Evolutionary conservation across 148 eudicot species (phyloP), one percentile per base, ranked within the genome.

Genomic region (Fagopyrum esculentum): DNA sequence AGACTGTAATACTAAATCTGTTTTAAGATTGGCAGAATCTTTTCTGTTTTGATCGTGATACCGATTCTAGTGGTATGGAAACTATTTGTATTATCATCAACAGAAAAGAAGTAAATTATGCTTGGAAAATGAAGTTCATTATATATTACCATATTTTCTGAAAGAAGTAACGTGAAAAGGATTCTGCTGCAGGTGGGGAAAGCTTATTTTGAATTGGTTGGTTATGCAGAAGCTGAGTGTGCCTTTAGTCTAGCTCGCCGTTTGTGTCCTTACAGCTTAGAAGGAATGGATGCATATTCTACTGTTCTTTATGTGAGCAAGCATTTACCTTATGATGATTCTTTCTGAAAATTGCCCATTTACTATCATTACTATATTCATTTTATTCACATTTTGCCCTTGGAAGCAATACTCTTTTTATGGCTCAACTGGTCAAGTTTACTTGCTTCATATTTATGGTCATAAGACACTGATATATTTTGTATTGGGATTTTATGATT

Each of bases 251-350:
- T 86, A 76, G 97, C 99, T 74, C 99, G 97, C 44, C 85, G 87
- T 73, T 85, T 87, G 72, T 90, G 90, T 79, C 98, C 98, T 71
- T 90, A 88, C 82, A 90, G 92, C 82, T 90, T 95, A 79, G 99
- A 95, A 74, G 99, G 98, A 78, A 95, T 95, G 94, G 99, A 95
- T 86, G 78, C 90, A 45, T 88, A 95, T 81, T 95, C 99, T 43
- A 89, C 99, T 59, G 96, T 90, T 69, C 85, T 95, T 60, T 95
- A 86, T 89, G 99, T 95, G 83, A 95, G 99, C 83, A 77, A 6
- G 22, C 55, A 26, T 75, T 17, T 55, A 61, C 16, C 15, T 51
- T 61, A 17, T 8, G 16, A 40, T 54, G 46, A 3, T 73, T 35
- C 30, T 54, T 70, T 66, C 46, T 40, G 15, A 64, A 3, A 64